These are phyloP conservation scores for Martensiomyces pterosporus DNA, from an alignment of 192 early-diverging fungal genomes.

Conservation along the genomic window DNA sequence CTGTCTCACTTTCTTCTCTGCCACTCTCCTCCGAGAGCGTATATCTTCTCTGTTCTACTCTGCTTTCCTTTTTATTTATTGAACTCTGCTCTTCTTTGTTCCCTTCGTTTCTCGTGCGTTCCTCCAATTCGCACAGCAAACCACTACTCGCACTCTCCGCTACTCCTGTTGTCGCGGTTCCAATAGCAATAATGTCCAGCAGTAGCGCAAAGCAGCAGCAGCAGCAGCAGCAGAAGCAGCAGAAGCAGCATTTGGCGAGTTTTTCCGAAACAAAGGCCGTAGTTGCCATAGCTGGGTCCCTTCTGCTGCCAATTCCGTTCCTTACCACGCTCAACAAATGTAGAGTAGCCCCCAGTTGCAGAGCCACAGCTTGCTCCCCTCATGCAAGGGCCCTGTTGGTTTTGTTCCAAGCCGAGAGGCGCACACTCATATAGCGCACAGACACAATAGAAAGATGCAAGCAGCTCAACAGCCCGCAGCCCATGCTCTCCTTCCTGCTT, in stretches of 20 bases:
- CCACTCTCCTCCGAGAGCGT: too few species aligned
- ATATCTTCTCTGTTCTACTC: not conserved
- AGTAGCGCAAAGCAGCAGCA: not conserved
- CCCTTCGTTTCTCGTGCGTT: not conserved
- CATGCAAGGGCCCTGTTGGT: not conserved
- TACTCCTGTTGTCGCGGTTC: slow-evolving; percentile 1
- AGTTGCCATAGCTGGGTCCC: slow-evolving; percentile 13
- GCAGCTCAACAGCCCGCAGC: too few species aligned
- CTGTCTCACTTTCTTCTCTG: too few species aligned
- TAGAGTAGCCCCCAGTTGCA: too few species aligned
- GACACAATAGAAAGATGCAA: too few species aligned
- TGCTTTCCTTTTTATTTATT: too few species aligned
- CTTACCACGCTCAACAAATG: slow-evolving; percentile 33
- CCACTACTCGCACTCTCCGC: not conserved
- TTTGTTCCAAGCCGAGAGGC: not conserved
- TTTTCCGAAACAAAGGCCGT: slow-evolving; percentile 26
- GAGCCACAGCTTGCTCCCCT: too few species aligned
- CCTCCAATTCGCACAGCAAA: not conserved
- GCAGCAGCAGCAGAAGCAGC: too few species aligned
- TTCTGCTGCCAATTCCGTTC: slow-evolving; percentile 33
- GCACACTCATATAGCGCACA: not conserved
- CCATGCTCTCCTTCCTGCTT: not conserved
- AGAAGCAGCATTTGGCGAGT: slow-evolving; percentile 6
- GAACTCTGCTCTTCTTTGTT: not conserved
- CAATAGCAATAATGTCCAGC: slow-evolving; percentile 5